phyloP scores from a whole-genome alignment of 169 alveolate species.

The Neospora caninum region DNA sequence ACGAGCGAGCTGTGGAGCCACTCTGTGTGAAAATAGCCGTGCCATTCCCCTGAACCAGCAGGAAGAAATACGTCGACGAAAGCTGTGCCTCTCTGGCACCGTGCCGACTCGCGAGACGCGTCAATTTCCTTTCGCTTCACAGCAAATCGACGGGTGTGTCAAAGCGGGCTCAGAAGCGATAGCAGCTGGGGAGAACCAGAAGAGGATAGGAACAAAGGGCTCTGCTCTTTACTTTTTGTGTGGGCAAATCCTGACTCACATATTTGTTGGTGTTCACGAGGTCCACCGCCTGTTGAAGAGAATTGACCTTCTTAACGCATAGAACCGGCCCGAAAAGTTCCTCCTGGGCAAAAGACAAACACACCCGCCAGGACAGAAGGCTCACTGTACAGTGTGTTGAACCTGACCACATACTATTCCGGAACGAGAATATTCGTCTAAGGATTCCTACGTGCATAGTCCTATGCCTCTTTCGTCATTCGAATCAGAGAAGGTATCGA shows the following conservation, averaged over 20 bases:
- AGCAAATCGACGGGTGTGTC: no score
- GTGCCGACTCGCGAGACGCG: not conserved
- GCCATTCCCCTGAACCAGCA: constrained; percentile 79
- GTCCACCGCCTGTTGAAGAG: constrained; percentile 81
- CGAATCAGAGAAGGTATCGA: no score
- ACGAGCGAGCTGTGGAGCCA: constrained; percentile 81
- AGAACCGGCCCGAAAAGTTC: constrained; percentile 88
- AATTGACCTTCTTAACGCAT: constrained; percentile 73
- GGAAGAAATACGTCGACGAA: not conserved
- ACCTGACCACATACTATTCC: not conserved
- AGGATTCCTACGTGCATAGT: no score
- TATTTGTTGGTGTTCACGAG: constrained; percentile 73
- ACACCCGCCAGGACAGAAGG: no score
- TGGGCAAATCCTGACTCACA: not conserved
- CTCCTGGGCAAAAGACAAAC: constrained; percentile 46
- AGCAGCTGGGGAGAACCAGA: no score
- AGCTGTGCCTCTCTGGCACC: not conserved
- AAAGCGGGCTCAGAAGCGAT: no score
- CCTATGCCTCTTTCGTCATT: no score
- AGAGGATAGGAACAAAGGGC: no score
- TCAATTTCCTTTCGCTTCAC: no score
- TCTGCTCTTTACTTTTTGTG: no score
- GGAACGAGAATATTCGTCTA: no score
- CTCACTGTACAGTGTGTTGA: not conserved
- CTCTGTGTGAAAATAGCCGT: constrained; percentile 82